Base-by-base conservation (phyloP, 148 eudicot genomes). In the Euryodendron excelsum region DNA sequence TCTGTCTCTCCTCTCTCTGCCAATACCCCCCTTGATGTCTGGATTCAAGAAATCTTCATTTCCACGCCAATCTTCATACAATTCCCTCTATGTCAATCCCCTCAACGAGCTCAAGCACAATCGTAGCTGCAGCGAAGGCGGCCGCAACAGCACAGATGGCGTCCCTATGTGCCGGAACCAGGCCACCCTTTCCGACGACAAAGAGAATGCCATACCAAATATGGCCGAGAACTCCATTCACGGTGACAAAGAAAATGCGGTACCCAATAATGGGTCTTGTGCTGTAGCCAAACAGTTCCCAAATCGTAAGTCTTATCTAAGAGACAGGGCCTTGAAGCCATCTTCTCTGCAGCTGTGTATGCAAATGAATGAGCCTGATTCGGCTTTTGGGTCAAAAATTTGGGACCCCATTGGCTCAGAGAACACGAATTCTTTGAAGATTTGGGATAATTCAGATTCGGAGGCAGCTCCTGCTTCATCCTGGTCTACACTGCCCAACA, bases 381-480 rank as follows among this genome's bases (percentile, higher is more conserved):
- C 89, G 62, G 83, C 59, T 44, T 82, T 90, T n/a, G 89, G 93
- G 56, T 76, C 71, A 8, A 87, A 83, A 58, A 72, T 75, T 48
- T 86, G 88, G 90, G 93, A 90, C 3, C 52, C 78, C 18, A 75
- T 76, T 45, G 91, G 86, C 53, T 86, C 92, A 1, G 87, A 80
- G 30, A 87, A 80, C 30, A 80, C 85, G 0, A 87, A 84, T 67
- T 86, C 92, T 2, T 89, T 34, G 0, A 86, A 90, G 73, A 73
- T 91, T 60, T 92, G 98, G 97, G 97, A 92, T 75, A 85, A 82
- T 80, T 94, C 98, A 4, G 98, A 94, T 71, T 90, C 98, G 4
- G 98, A 94, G 76, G 86, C 98, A 80, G 98, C 97, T 28, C 98
- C 98, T 4, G 97, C 91, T 81, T 92, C 98, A 34, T 90, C 97